These are phyloP conservation scores for Intubia oerlemansii DNA, from an alignment of 2,329 filamentous ascomycete genomes.

Conservation along the genomic window DNA sequence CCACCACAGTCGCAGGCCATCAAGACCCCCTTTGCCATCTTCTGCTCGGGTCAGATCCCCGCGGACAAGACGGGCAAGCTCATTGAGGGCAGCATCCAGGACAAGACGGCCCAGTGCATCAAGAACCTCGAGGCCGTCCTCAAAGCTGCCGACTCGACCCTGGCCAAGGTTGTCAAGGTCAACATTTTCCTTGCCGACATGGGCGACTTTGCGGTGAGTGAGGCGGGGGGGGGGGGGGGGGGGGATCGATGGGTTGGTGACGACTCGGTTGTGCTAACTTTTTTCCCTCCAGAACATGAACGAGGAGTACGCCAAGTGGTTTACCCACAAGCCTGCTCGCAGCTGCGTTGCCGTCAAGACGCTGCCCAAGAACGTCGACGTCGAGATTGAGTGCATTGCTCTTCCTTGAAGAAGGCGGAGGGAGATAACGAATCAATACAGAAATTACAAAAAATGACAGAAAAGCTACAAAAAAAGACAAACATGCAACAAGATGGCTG, in stretches of 20 bases:
- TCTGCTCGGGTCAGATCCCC: conserved; percentile 53
- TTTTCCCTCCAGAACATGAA: conserved; percentile 49
- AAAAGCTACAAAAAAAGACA: too few species aligned
- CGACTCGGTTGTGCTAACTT: too few species aligned
- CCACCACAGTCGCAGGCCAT: conserved; percentile 29
- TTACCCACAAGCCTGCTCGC: conserved; percentile 64
- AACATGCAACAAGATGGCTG: too few species aligned
- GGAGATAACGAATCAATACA: too few species aligned
- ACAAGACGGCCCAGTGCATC: conserved; percentile 42
- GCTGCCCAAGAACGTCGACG: conserved; percentile 64
- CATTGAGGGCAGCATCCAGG: conserved; percentile 34
- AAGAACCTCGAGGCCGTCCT: conserved; percentile 72
- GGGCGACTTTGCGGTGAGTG: conserved; percentile 60
- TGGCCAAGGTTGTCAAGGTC: conserved; percentile 73
- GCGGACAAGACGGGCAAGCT: conserved; percentile 33
- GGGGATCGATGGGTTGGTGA: too few species aligned
- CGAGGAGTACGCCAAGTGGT: conserved; percentile 64
- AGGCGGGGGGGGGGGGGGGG: too few species aligned
- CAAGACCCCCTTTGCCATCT: conserved; percentile 43
- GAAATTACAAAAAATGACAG: too few species aligned
- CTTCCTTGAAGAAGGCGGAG: conserved; percentile 33
- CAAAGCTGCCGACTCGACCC: conserved; percentile 54
- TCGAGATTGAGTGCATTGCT: conserved; percentile 83
- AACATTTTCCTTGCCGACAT: conserved; percentile 85
- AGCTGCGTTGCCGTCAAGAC: conserved; percentile 82